Conservation (phyloP, 192 early-diverging fungal genomes). For the Podila minutissima region DNA sequence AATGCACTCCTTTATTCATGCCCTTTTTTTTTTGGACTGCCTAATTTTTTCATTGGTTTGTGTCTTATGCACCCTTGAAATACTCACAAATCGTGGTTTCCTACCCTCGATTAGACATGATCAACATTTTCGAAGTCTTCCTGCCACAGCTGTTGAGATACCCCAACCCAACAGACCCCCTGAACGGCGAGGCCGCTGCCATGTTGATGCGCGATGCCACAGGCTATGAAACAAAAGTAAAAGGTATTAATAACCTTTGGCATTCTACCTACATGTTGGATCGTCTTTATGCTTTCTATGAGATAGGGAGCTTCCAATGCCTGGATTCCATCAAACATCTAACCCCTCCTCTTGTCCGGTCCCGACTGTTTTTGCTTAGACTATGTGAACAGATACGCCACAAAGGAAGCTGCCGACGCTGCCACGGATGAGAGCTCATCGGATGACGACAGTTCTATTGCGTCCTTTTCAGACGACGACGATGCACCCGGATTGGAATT, state of each 20-base stretch:
- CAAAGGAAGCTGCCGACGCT: constrained; percentile 86
- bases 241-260: constrained; percentile 63
- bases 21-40: too few relatives aligned
- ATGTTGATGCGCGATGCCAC: constrained; percentile 94
- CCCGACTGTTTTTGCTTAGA: constrained; percentile 55
- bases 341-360: too few relatives aligned
- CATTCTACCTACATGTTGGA: neutral
- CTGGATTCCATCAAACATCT: neutral
- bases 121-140: constrained; percentile 99
- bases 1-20: too few relatives aligned
- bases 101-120: constrained; percentile 77
- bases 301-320: neutral
- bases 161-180: constrained; percentile 99
- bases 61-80: too few relatives aligned
- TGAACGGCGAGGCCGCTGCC: constrained; percentile 99
- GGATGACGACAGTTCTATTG: constrained; percentile 83
- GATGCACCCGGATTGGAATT: constrained; percentile 87
- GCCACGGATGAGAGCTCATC: constrained; percentile 69
- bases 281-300: neutral
- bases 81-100: neutral
- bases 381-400: constrained; percentile 84
- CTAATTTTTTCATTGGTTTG: neutral
- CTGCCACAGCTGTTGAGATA: constrained; percentile 97
- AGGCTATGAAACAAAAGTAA: constrained; percentile 93
- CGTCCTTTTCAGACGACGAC: constrained; percentile 82